Conservation (phyloP, 1,139 yeast genomes). For the Geotrichum histeridarum region DNA sequence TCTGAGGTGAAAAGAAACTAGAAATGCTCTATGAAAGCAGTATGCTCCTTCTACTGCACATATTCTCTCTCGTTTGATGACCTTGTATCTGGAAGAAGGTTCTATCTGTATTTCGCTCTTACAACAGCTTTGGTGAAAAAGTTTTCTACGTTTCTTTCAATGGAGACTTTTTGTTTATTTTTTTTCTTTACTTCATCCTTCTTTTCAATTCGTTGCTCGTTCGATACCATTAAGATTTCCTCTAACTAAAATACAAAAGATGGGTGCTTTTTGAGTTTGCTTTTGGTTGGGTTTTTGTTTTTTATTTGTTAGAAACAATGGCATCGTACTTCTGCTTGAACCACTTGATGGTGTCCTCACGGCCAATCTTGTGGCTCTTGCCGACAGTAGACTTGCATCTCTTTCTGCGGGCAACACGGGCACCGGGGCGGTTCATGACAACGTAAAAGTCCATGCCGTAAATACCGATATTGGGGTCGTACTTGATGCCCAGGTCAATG, state of each 20-base stretch:
- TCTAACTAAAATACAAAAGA: slow-evolving; percentile 43
- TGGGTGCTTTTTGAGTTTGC: slow-evolving; percentile 94
- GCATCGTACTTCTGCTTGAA: slow-evolving; percentile 99
- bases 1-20: too few species aligned
- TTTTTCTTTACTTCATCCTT: too few species aligned
- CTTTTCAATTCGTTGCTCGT: too few species aligned
- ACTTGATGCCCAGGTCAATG: slow-evolving; percentile 99
- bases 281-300: slow-evolving; percentile 57
- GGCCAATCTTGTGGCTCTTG: slow-evolving; percentile 84
- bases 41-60: too few species aligned
- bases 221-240: too few species aligned
- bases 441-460: slow-evolving; percentile 99
- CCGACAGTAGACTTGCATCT: slow-evolving; percentile 87
- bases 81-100: too few species aligned
- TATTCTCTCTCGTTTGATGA: too few species aligned
- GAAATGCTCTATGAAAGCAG: too few species aligned
- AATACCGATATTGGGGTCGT: slow-evolving; percentile 99
- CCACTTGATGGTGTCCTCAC: slow-evolving; percentile 96
- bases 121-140: too few species aligned
- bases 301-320: slow-evolving; percentile 80
- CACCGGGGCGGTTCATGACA: slow-evolving; percentile 99
- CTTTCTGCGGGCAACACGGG: slow-evolving; percentile 99
- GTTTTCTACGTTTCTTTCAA: too few species aligned
- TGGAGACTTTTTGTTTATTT: too few species aligned
- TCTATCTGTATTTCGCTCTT: too few species aligned